phyloP scores from a whole-genome alignment of 805 yeast genomes.

The Myxozyma melibiosi region DNA sequence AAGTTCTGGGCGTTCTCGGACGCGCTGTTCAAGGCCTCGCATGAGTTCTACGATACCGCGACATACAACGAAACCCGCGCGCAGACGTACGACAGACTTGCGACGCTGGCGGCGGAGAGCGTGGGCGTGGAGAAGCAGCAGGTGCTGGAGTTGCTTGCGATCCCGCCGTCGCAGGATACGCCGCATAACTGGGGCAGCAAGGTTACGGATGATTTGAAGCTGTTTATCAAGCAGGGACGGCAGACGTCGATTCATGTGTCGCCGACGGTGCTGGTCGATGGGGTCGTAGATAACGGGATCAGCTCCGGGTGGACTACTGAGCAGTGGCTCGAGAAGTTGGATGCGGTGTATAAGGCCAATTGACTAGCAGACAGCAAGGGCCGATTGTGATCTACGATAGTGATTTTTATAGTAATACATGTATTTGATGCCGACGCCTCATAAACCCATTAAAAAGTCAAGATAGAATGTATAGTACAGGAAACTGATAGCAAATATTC shows the following conservation, averaged over 20 bases:
- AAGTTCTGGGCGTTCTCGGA: slow-evolving; percentile 60
- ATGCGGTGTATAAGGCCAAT: slow-evolving; percentile 14
- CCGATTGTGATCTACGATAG: too few relatives aligned
- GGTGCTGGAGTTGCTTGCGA: slow-evolving; percentile 42
- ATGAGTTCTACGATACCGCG: slow-evolving; percentile 62
- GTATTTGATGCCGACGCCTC: too few relatives aligned
- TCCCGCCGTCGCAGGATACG: slow-evolving; percentile 41
- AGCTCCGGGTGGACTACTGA: slow-evolving; percentile 63
- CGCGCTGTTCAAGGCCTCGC: slow-evolving; percentile 58
- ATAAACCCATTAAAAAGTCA: too few relatives aligned
- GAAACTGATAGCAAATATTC: too few relatives aligned
- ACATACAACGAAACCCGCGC: slow-evolving; percentile 57
- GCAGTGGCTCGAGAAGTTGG: slow-evolving; percentile 43
- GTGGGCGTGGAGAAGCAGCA: slow-evolving; percentile 47
- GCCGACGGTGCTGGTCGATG: slow-evolving; percentile 75
- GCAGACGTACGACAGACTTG: slow-evolving; percentile 57
- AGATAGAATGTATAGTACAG: too few relatives aligned
- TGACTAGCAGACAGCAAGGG: slow-evolving; percentile 1
- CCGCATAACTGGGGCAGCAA: slow-evolving; percentile 60
- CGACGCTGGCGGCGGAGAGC: slow-evolving; percentile 49
- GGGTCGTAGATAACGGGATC: slow-evolving; percentile 58
- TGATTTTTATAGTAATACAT: background rate
- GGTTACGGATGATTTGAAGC: slow-evolving; percentile 65
- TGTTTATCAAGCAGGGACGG: slow-evolving; percentile 70
- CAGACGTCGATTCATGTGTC: slow-evolving; percentile 83